Base-by-base conservation (phyloP, 2,329 filamentous ascomycete genomes). In the Kalaharituber pfeilii region DNA sequence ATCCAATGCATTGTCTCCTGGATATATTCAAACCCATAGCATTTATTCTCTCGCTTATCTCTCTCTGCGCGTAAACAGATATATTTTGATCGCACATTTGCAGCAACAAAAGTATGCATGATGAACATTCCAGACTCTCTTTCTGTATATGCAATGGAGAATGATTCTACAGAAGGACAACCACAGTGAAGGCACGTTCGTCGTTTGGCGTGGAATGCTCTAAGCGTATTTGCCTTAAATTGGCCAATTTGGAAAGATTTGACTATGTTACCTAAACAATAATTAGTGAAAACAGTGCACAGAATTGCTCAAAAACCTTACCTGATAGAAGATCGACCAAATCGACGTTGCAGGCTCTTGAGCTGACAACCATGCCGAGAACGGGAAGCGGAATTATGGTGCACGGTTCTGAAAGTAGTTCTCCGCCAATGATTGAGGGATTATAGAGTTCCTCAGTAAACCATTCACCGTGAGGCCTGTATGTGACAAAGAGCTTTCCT, bases 141-240 rank as follows among this genome's bases (percentile, higher is more conserved):
- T 56, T 76, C 75, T 2, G 73, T 73, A 63, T 85, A 86, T 11
- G 75, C 76, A 22, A 86, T 67, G 0, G 76, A 79, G n/a, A 86
- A 70, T 13, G 75, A 79, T 26, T 72, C 72, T 1, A 87, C 67
- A 0, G 79, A 76, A 1, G 73, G 68, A 1, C 73, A 73, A 13
- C 74, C 75, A 47, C 75, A 79, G 53, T 71, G 56, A 15, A 63
- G 69, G 56, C 74, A 77, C 56, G 69, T 70, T 49, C 72, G 71
- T 54, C 69, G 73, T 45, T 69, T 68, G 1, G 75, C 74, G 62
- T 79, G 76, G 54, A 81, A 73, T 51, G 76, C 77, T 50, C 77
- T 74, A 15, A 86, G 70, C 0, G 79, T 77, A 30, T 75, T 74
- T 3, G 74, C 71, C 55, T 75, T 72, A 64, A 84, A 77, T 1